These are phyloP conservation scores for Diutina rugosa DNA, from an alignment of 1,139 yeast genomes.

Conservation along the genomic window DNA sequence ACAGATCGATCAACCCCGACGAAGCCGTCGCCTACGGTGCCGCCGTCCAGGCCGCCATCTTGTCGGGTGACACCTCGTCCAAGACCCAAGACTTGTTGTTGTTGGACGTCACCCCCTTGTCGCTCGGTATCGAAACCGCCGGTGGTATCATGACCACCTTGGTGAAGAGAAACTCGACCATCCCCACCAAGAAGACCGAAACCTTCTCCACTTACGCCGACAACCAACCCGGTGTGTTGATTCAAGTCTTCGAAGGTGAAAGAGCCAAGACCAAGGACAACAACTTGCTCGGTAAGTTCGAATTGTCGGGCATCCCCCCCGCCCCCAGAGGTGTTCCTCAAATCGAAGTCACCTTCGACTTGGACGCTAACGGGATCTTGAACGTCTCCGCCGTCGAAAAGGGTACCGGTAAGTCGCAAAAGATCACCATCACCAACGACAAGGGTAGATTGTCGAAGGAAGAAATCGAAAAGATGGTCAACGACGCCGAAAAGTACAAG, in stretches of 20 bases:
- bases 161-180: slow-evolving; percentile 93
- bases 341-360: slow-evolving; percentile 4
- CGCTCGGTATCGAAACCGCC: slow-evolving; percentile 92
- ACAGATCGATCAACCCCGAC: slow-evolving; percentile 94
- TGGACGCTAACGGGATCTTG: slow-evolving; percentile 3
- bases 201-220: slow-evolving; percentile 80
- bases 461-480: slow-evolving; percentile 88
- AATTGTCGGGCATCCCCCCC: slow-evolving; percentile 3
- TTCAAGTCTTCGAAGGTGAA: slow-evolving; percentile 3
- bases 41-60: slow-evolving; percentile 81
- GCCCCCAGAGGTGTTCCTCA: slow-evolving; percentile 5
- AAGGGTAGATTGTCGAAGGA: slow-evolving; percentile 93
- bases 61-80: slow-evolving; percentile 47
- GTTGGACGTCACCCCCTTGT: slow-evolving; percentile 87
- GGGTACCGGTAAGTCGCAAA: slow-evolving; percentile 37
- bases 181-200: slow-evolving; percentile 94
- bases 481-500: slow-evolving; percentile 73
- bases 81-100: slow-evolving; percentile 12
- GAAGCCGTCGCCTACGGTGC: slow-evolving; percentile 47
- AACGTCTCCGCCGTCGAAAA: slow-evolving; percentile 3
- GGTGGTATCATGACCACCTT: slow-evolving; percentile 98
- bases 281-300: slow-evolving; percentile 3
- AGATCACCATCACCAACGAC: slow-evolving; percentile 91
- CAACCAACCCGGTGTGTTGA: slow-evolving; percentile 4
- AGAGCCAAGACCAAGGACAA: slow-evolving; percentile 3